A percentile compares a stretch with the other conserved stretches of the same genome.
These are phyloP conservation scores for Celoporthe dispersa DNA, from an alignment of 2,329 filamentous ascomycete species.

Conservation along the genomic window DNA sequence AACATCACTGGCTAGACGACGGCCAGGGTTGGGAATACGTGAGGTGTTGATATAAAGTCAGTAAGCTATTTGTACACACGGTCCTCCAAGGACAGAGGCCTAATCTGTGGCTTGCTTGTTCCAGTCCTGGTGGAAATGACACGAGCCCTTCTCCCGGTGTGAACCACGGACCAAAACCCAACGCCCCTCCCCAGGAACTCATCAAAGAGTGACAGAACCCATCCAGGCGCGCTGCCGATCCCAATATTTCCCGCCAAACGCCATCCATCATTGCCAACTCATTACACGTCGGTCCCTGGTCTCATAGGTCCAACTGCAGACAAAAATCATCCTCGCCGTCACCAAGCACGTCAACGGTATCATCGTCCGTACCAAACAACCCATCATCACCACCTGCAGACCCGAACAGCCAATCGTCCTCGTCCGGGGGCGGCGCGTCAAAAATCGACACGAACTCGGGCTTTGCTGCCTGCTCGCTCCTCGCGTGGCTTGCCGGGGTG, in stretches of 20 bases:
- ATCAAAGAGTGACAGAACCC: background rate
- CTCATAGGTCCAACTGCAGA: constrained; percentile 19
- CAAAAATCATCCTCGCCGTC: constrained; percentile 15
- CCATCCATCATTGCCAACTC: background rate
- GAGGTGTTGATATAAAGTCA: background rate
- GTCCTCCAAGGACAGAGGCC: background rate
- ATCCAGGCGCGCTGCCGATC: constrained; percentile 10
- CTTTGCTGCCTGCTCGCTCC: constrained; percentile 34
- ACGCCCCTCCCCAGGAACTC: background rate
- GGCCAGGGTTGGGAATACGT: background rate
- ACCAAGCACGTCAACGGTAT: background rate
- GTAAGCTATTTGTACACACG: background rate
- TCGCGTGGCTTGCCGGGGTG: constrained; percentile 51
- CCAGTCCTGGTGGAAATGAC: background rate
- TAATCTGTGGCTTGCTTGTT: background rate
- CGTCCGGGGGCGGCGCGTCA: constrained; percentile 46
- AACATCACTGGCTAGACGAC: constrained; percentile 32
- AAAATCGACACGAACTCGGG: constrained; percentile 65
- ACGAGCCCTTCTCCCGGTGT: background rate
- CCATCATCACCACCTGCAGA: constrained; percentile 51
- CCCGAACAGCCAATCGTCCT: constrained; percentile 48
- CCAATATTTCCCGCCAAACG: background rate
- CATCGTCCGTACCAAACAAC: constrained; percentile 40
- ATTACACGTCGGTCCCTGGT: background rate
- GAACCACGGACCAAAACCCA: background rate